phyloP scores from a whole-genome alignment of 2,329 filamentous ascomycete species.

The Trichoderma cornu-damae region DNA sequence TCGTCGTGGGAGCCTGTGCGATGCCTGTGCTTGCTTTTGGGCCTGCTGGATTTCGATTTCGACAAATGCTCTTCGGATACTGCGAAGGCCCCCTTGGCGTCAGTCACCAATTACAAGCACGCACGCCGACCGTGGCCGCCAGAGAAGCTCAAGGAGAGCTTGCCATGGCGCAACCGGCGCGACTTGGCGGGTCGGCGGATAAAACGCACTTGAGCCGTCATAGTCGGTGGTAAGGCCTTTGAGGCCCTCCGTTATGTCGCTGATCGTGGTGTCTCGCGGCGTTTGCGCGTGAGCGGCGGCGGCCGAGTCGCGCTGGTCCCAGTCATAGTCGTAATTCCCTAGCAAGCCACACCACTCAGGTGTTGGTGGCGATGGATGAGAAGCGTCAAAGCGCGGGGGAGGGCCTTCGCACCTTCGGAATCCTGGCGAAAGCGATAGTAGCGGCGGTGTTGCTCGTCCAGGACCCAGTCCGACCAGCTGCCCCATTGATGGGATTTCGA shows the following conservation, averaged over 20 bases:
- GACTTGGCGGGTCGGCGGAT: not conserved
- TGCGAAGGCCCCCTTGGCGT: not conserved
- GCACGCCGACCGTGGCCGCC: not conserved
- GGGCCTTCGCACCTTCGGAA: conserved; percentile 22
- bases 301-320: conserved; percentile 16
- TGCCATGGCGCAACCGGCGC: not conserved
- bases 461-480: conserved; percentile 28
- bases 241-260: conserved; percentile 15
- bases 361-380: conserved; percentile 11
- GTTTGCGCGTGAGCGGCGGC: conserved; percentile 19
- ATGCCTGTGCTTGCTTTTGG: conserved; percentile 19
- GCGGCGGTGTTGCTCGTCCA: conserved; percentile 21
- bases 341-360: not conserved
- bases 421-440: conserved; percentile 28
- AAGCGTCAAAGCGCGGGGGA: conserved; percentile 7
- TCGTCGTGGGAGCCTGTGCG: conserved; percentile 17
- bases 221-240: conserved; percentile 13
- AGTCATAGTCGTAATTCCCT: conserved; percentile 24
- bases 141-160: not conserved
- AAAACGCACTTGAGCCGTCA: conserved; percentile 16
- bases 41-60: conserved; percentile 14
- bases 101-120: conserved; percentile 1
- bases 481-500: conserved; percentile 27
- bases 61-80: conserved; percentile 12
- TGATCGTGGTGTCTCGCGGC: conserved; percentile 19